phyloP scores from a whole-genome alignment of 208 protist species.

The Strigomonas culicis region DNA sequence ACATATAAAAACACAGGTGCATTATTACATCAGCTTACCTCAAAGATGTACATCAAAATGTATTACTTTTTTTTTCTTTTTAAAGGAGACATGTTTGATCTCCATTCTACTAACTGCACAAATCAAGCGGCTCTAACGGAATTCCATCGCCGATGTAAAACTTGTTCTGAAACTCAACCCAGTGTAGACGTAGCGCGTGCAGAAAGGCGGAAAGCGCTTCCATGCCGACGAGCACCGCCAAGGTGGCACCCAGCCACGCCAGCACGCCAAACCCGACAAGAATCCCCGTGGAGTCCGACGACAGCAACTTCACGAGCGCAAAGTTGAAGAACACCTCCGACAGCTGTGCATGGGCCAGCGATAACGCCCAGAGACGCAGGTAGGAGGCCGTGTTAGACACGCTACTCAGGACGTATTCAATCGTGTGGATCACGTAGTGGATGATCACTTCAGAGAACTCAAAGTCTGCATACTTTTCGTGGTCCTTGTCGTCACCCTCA shows the following conservation, averaged over 20 bases:
- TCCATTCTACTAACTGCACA: conserved; percentile 15
- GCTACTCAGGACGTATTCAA: conserved; percentile 98
- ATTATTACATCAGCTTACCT: too few relatives aligned
- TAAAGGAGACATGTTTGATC: not conserved
- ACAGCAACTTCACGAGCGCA: conserved; percentile 47
- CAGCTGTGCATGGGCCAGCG: conserved; percentile 98
- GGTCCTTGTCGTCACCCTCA: conserved; percentile 18
- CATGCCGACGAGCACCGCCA: conserved; percentile 98
- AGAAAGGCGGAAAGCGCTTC: conserved; percentile 99
- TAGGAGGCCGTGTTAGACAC: conserved; percentile 99
- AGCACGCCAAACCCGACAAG: conserved; percentile 83
- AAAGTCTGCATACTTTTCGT: conserved; percentile 53
- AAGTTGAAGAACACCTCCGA: conserved; percentile 92
- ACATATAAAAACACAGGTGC: not conserved
- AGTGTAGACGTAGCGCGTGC: conserved; percentile 97
- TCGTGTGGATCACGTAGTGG: conserved; percentile 99
- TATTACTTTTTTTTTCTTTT: not conserved
- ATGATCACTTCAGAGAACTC: conserved; percentile 95
- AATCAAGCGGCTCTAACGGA: conserved; percentile 49
- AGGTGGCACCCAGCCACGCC: conserved; percentile 91
- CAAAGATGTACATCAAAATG: too few relatives aligned
- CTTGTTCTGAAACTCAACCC: conserved; percentile 98
- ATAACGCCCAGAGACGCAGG: conserved; percentile 99
- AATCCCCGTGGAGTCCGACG: conserved; percentile 41
- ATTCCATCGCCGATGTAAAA: conserved; percentile 94